phyloP scores from a whole-genome alignment of 441 rosid genomes.

The Flueggea neowawraea region DNA sequence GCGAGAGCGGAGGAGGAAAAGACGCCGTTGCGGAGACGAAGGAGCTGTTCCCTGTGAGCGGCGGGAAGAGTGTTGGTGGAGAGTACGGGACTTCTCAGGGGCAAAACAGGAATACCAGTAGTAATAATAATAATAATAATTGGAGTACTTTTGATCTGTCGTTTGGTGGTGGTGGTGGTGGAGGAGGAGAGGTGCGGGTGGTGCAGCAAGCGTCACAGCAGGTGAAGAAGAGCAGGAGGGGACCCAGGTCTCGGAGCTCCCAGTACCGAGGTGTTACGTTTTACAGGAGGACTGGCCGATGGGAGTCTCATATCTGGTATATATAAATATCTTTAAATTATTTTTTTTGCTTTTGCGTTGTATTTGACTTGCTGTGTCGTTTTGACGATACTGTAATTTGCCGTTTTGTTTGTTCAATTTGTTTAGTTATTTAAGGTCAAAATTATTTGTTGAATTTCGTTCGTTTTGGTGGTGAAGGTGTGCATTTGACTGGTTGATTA shows the following conservation, averaged over 20 bases:
- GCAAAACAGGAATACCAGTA: slow-evolving; percentile 28
- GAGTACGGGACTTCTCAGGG: slow-evolving; percentile 32
- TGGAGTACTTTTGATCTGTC: slow-evolving; percentile 35
- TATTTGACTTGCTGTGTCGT: neutral
- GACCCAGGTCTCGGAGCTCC: slow-evolving; percentile 96
- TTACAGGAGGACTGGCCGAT: slow-evolving; percentile 87
- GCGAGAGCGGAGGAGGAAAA: slow-evolving; percentile 17
- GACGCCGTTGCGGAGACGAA: slow-evolving; percentile 38
- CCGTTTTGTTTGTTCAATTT: too few relatives aligned
- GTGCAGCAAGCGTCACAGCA: slow-evolving; percentile 36
- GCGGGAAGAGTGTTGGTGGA: slow-evolving; percentile 15
- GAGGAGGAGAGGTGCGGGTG: slow-evolving; percentile 33
- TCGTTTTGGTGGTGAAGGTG: too few relatives aligned
- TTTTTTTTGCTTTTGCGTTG: neutral
- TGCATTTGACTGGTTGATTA: slow-evolving; percentile 5
- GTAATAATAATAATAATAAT: too few relatives aligned
- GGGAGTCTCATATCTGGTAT: slow-evolving; percentile 98
- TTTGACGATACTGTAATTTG: too few relatives aligned
- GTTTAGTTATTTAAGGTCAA: too few relatives aligned
- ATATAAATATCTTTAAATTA: neutral
- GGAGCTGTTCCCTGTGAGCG: slow-evolving; percentile 57
- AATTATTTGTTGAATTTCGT: too few relatives aligned
- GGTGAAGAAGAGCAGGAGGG: slow-evolving; percentile 84
- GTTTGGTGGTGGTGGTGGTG: slow-evolving; percentile 22
- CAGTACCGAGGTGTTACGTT: slow-evolving; percentile 97